Conservation (phyloP, 2,329 filamentous ascomycete species). For the Sordariomycetes sp. region DNA sequence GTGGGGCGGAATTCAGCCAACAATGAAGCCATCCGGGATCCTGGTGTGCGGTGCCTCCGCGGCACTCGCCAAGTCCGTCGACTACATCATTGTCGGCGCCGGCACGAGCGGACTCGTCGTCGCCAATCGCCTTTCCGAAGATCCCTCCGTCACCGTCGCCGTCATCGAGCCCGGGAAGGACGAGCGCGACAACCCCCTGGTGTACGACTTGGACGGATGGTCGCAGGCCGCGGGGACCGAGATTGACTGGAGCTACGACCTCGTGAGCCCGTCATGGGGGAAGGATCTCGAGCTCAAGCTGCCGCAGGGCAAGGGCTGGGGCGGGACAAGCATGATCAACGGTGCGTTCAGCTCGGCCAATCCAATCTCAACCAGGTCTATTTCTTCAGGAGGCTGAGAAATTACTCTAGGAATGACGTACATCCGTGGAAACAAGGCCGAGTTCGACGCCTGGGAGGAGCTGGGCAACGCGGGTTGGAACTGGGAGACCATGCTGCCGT, state of each 20-base stretch:
- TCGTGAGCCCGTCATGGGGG: slow-evolving; percentile 17
- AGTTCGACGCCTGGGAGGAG: slow-evolving; percentile 24
- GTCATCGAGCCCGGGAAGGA: slow-evolving; percentile 8
- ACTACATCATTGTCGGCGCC: too few relatives aligned
- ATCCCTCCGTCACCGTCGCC: slow-evolving; percentile 8
- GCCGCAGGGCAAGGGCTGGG: slow-evolving; percentile 26
- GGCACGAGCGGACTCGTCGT: too few relatives aligned
- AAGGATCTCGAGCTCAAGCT: slow-evolving; percentile 10
- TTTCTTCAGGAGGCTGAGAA: background rate
- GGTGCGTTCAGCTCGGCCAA: background rate
- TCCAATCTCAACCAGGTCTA: background rate
- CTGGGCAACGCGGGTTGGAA: slow-evolving; percentile 24
- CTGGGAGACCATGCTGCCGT: slow-evolving; percentile 22
- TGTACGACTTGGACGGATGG: background rate
- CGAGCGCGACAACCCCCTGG: background rate
- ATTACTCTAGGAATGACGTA: slow-evolving; percentile 28
- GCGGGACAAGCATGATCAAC: slow-evolving; percentile 28
- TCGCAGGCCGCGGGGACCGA: background rate
- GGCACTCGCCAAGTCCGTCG: too few relatives aligned
- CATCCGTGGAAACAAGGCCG: slow-evolving; percentile 25
- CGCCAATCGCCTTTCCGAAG: background rate
- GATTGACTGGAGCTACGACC: slow-evolving; percentile 10
- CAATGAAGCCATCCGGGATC: too few relatives aligned
- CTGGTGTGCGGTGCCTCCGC: too few relatives aligned
- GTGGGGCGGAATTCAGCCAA: too few relatives aligned